Evolutionary conservation across 1,284 basidiomycete species (phyloP).

Genomic region (Heterobasidion annosum): DNA sequence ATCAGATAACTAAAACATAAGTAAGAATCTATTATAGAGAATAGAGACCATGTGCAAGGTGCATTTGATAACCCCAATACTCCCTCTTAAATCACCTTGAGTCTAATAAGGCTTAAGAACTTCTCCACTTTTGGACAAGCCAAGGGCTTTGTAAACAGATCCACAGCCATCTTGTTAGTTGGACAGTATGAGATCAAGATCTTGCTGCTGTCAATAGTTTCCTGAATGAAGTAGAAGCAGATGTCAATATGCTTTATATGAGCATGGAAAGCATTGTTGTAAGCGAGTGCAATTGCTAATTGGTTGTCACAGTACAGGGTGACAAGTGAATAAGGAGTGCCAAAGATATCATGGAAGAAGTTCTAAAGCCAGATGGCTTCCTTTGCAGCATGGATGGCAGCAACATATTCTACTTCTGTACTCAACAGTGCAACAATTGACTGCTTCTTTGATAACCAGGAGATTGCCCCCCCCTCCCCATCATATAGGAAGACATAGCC

Average conservation of each 20-base stretch:
- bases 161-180: slow-evolving; percentile 16
- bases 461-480: slow-evolving; percentile 9
- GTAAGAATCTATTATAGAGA: not conserved
- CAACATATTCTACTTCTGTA: slow-evolving; percentile 21
- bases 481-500: slow-evolving; percentile 11
- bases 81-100: not conserved
- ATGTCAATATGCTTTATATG: slow-evolving; percentile 35
- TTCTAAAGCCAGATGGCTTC: slow-evolving; percentile 15
- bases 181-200: slow-evolving; percentile 15
- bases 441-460: slow-evolving; percentile 17
- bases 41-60: not conserved
- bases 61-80: not conserved
- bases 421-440: slow-evolving; percentile 15
- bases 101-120: not conserved
- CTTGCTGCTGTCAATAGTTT: slow-evolving; percentile 14
- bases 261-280: slow-evolving; percentile 10
- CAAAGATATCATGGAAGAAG: slow-evolving; percentile 10
- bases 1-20: no score
- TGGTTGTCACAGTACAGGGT: slow-evolving; percentile 18
- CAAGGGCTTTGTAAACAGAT: slow-evolving; percentile 21
- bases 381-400: slow-evolving; percentile 11
- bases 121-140: not conserved
- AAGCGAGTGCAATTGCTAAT: slow-evolving; percentile 15
- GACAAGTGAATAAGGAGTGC: not conserved
- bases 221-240: slow-evolving; percentile 24